phyloP scores from a whole-genome alignment of 371 early-diverging fungal genomes.

The Rhizopus stolonifer region DNA sequence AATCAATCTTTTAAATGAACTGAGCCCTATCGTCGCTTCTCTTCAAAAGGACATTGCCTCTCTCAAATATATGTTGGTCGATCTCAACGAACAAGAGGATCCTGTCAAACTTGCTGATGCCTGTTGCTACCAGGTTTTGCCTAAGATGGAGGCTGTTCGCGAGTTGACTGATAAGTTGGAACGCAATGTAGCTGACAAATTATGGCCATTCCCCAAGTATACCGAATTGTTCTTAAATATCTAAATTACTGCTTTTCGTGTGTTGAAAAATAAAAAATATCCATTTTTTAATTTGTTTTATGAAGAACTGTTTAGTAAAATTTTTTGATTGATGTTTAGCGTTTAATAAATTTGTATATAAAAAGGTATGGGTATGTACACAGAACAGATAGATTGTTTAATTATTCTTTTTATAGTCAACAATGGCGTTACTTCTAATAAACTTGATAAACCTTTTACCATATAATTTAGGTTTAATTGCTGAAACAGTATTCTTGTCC shows the following conservation, averaged over 20 bases:
- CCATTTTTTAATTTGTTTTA: no score
- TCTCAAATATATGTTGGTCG: slow-evolving; percentile 60
- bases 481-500: slow-evolving; percentile 80
- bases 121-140: slow-evolving; percentile 62
- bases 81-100: slow-evolving; percentile 57
- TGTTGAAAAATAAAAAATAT: no score
- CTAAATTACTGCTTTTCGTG: no score
- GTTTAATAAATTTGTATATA: neutral
- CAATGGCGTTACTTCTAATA: slow-evolving; percentile 46
- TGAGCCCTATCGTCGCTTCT: slow-evolving; percentile 61
- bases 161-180: slow-evolving; percentile 78
- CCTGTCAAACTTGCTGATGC: slow-evolving; percentile 65
- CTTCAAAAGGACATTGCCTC: slow-evolving; percentile 58
- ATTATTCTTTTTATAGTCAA: neutral
- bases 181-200: slow-evolving; percentile 79
- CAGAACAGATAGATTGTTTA: neutral
- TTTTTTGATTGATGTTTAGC: no score
- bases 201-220: slow-evolving; percentile 96
- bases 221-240: slow-evolving; percentile 87
- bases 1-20: slow-evolving; percentile 61
- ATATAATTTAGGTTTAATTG: slow-evolving; percentile 84
- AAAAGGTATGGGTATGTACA: slow-evolving; percentile 1
- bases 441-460: slow-evolving; percentile 85
- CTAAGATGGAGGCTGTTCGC: slow-evolving; percentile 76
- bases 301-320: no score